Conservation (phyloP, 2,329 filamentous ascomycete species). For the Furcasterigmium sp. region DNA sequence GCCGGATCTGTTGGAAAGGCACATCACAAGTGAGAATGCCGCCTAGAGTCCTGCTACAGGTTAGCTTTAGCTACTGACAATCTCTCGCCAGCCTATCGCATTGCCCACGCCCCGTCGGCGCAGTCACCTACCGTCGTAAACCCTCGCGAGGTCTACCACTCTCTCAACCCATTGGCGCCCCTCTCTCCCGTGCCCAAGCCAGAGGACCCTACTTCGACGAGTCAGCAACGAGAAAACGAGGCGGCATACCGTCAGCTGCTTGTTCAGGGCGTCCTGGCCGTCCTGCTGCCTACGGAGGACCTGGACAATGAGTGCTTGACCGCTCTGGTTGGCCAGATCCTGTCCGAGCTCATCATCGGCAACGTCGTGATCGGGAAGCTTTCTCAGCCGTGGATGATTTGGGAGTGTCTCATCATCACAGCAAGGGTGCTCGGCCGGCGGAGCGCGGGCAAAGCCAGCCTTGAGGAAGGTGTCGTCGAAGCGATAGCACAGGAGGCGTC, state of each 20-base stretch:
- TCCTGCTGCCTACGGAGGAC: conserved; percentile 88
- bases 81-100: conserved; percentile 61
- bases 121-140: conserved; percentile 56
- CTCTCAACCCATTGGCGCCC: conserved; percentile 73
- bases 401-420: conserved; percentile 74
- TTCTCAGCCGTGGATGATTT: conserved; percentile 84
- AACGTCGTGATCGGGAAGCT: conserved; percentile 74
- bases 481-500: conserved; percentile 1
- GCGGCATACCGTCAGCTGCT: conserved; percentile 79
- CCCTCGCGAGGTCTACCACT: conserved; percentile 72
- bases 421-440: conserved; percentile 34
- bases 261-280: conserved; percentile 73
- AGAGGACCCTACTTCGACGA: conserved; percentile 41
- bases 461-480: conserved; percentile 8
- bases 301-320: conserved; percentile 82
- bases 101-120: conserved; percentile 53
- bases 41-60: conserved; percentile 2
- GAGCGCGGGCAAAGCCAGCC: conserved; percentile 12
- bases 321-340: conserved; percentile 76
- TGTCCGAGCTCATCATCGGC: conserved; percentile 85
- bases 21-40: conserved; percentile 62
- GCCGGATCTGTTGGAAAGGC: conserved; percentile 72
- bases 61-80: conserved; percentile 1
- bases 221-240: conserved; percentile 71
- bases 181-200: conserved; percentile 69